These are phyloP conservation scores for Rutstroemia sp. DNA, from an alignment of 2,329 filamentous ascomycete genomes.

Conservation along the genomic window DNA sequence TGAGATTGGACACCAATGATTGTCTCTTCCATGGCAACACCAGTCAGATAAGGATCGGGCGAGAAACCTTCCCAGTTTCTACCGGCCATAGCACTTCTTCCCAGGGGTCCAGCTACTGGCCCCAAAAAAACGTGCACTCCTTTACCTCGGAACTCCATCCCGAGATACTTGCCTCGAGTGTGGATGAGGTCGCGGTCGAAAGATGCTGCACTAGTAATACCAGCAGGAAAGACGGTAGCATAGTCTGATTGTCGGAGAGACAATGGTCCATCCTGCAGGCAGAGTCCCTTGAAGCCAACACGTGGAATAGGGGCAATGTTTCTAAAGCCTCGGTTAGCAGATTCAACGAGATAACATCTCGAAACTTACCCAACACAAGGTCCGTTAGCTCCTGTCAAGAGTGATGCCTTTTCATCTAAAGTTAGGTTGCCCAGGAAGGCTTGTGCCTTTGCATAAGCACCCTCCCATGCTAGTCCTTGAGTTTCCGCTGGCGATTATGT, in stretches of 20 bases:
- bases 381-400: conserved; percentile 16
- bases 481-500: conserved; percentile 25
- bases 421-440: conserved; percentile 65
- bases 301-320: conserved; percentile 20
- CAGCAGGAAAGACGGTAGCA: conserved; percentile 62
- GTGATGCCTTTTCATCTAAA: conserved; percentile 60
- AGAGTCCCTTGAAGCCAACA: conserved; percentile 22
- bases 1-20: conserved; percentile 30
- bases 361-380: conserved; percentile 13
- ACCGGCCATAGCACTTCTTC: conserved; percentile 39
- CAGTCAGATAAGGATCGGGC: conserved; percentile 30
- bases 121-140: conserved; percentile 66
- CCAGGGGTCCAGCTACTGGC: conserved; percentile 40
- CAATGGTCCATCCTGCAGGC: conserved; percentile 40
- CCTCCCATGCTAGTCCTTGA: conserved; percentile 43
- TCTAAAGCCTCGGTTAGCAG: conserved; percentile 9
- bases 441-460: conserved; percentile 62
- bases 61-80: conserved; percentile 33
- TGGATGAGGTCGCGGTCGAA: conserved; percentile 58
- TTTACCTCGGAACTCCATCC: conserved; percentile 61
- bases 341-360: not conserved
- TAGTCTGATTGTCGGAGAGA: conserved; percentile 65
- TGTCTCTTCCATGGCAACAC: conserved; percentile 28
- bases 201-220: conserved; percentile 59
- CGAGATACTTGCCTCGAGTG: conserved; percentile 38